A percentile compares a stretch with the other conserved stretches of the same genome.
Conservation (phyloP, 2,329 filamentous ascomycete genomes). For the Curvularia verruculosa region DNA sequence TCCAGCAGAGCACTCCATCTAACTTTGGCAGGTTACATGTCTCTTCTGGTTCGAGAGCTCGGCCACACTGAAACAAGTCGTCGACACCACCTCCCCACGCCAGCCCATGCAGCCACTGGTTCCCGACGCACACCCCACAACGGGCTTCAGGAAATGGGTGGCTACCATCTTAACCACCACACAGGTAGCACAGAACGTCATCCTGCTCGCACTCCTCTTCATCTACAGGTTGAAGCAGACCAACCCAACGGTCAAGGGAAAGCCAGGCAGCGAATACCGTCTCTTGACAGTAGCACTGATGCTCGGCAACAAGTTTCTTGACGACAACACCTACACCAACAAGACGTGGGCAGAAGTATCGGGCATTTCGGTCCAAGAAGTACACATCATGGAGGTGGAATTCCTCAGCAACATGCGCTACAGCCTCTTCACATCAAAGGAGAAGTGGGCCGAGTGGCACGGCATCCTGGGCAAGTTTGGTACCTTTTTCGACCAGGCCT, state of each 20-base stretch:
- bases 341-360: constrained; percentile 99
- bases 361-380: constrained; percentile 88
- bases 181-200: constrained; percentile 94
- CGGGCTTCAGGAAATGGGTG: constrained; percentile 92
- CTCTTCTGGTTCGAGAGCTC: constrained; percentile 97
- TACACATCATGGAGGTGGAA: constrained; percentile 99
- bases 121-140: constrained; percentile 74
- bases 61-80: constrained; percentile 76
- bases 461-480: constrained; percentile 80
- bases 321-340: constrained; percentile 99
- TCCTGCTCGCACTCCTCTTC: constrained; percentile 86
- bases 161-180: constrained; percentile 89
- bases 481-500: constrained; percentile 78
- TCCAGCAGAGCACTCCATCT: constrained; percentile 9
- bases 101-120: constrained; percentile 63
- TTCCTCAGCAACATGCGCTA: constrained; percentile 99
- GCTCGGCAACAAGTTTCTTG: constrained; percentile 97
- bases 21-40: constrained; percentile 75
- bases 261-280: constrained; percentile 90
- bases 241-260: constrained; percentile 87
- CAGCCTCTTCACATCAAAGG: constrained; percentile 82
- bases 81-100: constrained; percentile 60
- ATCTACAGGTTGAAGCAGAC: constrained; percentile 91
- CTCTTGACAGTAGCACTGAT: constrained; percentile 93
- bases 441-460: constrained; percentile 89